phyloP scores from a whole-genome alignment of 352 stramenopile species.

The Saprolegnia diclina region DNA sequence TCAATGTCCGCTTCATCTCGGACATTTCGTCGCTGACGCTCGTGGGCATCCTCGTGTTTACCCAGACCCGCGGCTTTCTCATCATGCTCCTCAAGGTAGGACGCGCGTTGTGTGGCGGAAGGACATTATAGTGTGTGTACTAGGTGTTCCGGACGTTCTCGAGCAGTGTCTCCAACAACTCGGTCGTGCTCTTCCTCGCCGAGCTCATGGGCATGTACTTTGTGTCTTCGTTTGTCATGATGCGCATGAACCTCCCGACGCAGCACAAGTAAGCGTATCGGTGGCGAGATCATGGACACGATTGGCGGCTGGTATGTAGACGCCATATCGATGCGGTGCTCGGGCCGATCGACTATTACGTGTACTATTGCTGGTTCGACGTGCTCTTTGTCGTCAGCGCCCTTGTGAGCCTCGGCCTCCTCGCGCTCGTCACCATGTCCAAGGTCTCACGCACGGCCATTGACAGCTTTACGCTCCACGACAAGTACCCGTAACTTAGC shows the following conservation, averaged over 20 bases:
- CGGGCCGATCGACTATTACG: constrained; percentile 76
- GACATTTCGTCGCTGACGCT: constrained; percentile 71
- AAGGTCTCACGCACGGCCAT: constrained; percentile 69
- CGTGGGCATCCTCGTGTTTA: constrained; percentile 78
- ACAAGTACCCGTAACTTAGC: constrained; percentile 56
- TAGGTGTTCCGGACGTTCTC: constrained; percentile 77
- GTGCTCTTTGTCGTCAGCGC: constrained; percentile 80
- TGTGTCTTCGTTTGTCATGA: constrained; percentile 81
- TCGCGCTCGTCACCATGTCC: constrained; percentile 68
- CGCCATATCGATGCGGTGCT: constrained; percentile 77
- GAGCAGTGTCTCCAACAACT: constrained; percentile 76
- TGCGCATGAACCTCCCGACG: constrained; percentile 80
- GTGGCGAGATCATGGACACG: not conserved
- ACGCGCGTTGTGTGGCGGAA: not conserved
- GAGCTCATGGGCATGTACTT: constrained; percentile 88
- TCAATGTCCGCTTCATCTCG: constrained; percentile 76
- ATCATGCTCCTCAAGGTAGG: constrained; percentile 37
- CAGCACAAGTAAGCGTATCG: constrained; percentile 43
- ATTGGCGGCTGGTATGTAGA: constrained; percentile 29
- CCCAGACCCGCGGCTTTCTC: constrained; percentile 72
- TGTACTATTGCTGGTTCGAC: constrained; percentile 81
- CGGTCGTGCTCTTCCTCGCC: constrained; percentile 72
- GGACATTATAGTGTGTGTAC: not conserved
- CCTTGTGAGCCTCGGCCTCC: constrained; percentile 47
- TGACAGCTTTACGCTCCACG: constrained; percentile 55